Base-by-base conservation (phyloP, 1,284 basidiomycete genomes). In the Cryptococcus wingfieldii region DNA sequence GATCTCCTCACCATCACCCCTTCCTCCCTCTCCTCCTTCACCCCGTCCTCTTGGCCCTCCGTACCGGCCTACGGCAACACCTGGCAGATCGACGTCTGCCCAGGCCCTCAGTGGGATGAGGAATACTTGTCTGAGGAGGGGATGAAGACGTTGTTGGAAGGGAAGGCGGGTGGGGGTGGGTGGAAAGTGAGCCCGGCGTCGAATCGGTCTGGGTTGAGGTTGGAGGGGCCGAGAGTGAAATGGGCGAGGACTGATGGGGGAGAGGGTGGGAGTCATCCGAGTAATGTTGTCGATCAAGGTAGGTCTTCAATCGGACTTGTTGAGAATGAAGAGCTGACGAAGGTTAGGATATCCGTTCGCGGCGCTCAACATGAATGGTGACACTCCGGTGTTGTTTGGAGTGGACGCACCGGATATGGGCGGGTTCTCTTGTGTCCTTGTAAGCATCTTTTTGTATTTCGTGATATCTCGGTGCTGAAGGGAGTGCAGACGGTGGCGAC, bases 191-290 rank as follows among this genome's bases (percentile, higher is more conserved):
- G 66, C 5, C 58, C 64, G 3, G 60, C 68, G 25, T 68, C 72
- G 19, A 71, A 68, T 47, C 62, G 75, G 25, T 64, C 66, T 0
- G 75, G 75, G 4, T 62, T 74, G 25, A 72, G 69, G 16, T 65
- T 72, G 41, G 68, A 69, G 5, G 77, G 79, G 1, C 68, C 78
- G 0, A 79, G 75, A 23, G 79, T 86, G 50, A 62, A 74, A 13
- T 88, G 84, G 83, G 80, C 84, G 0, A 78, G 85, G 37, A 60
- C 68, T 14, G 82, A 78, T 51, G 86, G 86, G 16, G 85, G 85
- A 0, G 82, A 86, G 63, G 86, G 86, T 12, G 86, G 86, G 0
- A 82, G 82, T 4, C 86, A 87, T 68, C 85, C 86, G 0, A 83
- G 81, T 44, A 87, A 87, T 63, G 83, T 87, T 47, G 78, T 86